Percentiles rank a stretch among this genome's conserved stretches.
Conservation (phyloP, 768 basidiomycete genomes). For the Astraeus odoratus region DNA sequence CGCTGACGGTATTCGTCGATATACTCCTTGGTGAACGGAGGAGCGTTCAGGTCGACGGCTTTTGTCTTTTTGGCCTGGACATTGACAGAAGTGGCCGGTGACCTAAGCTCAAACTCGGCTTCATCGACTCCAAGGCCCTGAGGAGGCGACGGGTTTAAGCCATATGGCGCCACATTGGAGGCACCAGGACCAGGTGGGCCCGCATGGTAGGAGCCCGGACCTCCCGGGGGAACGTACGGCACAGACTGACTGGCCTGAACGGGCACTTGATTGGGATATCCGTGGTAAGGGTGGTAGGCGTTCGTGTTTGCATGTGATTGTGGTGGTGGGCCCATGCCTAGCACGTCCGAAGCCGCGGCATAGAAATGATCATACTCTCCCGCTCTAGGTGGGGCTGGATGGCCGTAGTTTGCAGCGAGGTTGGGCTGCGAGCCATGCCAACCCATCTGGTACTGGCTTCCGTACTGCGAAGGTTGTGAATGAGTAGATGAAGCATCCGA, state of each 20-base stretch:
- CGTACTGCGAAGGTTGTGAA: slow-evolving; percentile 14
- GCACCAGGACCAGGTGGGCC: slow-evolving; percentile 15
- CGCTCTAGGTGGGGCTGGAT: slow-evolving; percentile 20
- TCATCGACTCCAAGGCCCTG: slow-evolving; percentile 25
- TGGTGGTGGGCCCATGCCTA: slow-evolving; percentile 65
- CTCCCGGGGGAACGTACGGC: slow-evolving; percentile 27
- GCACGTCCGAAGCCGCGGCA: slow-evolving; percentile 71
- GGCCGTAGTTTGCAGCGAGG: slow-evolving; percentile 15
- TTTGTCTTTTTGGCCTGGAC: slow-evolving; percentile 64
- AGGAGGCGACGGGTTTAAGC: slow-evolving; percentile 20
- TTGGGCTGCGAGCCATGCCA: slow-evolving; percentile 25
- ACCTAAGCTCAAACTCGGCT: slow-evolving; percentile 50
- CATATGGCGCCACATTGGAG: slow-evolving; percentile 11
- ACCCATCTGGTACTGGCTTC: slow-evolving; percentile 15
- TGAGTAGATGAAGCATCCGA: slow-evolving; percentile 15
- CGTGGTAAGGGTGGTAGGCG: slow-evolving; percentile 17
- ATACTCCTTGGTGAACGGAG: slow-evolving; percentile 91
- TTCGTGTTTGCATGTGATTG: slow-evolving; percentile 12
- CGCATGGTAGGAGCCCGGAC: slow-evolving; percentile 17
- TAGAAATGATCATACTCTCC: slow-evolving; percentile 55
- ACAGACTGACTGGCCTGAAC: slow-evolving; percentile 24
- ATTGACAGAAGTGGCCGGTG: slow-evolving; percentile 41
- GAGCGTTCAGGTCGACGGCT: slow-evolving; percentile 73
- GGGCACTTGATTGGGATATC: slow-evolving; percentile 15
- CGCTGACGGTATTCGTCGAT: slow-evolving; percentile 97